phyloP scores from a whole-genome alignment of 495 filamentous ascomycete genomes.

The Hyaloscypha hepaticicola region DNA sequence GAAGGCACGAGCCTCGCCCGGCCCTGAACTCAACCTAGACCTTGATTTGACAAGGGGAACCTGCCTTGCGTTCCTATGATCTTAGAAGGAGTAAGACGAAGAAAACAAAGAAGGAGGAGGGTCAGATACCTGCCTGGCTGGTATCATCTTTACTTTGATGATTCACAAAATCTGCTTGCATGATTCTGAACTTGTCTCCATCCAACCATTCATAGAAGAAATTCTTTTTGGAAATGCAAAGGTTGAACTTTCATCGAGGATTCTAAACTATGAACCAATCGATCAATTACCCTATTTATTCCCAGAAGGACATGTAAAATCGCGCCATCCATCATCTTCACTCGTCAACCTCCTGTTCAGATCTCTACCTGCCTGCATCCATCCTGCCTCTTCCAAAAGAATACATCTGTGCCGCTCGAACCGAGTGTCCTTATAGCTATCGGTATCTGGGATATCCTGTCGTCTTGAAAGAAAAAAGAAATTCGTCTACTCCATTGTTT shows the following conservation, averaged over 20 bases:
- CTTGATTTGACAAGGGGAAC: neutral
- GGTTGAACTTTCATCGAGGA: conserved; percentile 6
- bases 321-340: conserved; percentile 7
- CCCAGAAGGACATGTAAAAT: conserved; percentile 7
- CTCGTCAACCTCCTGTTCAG: neutral
- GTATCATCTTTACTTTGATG: neutral
- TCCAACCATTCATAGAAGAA: neutral
- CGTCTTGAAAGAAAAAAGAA: conserved; percentile 20
- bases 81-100: too few relatives aligned
- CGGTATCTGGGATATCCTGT: neutral
- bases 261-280: conserved; percentile 19
- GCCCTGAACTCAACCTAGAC: neutral
- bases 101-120: too few relatives aligned
- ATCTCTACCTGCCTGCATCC: neutral
- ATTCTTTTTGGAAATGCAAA: conserved; percentile 9
- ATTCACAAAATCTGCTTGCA: neutral
- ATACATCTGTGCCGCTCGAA: neutral
- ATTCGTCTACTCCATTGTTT: conserved; percentile 22
- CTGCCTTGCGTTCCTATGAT: neutral
- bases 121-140: too few relatives aligned
- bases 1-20: neutral
- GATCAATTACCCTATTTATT: conserved; percentile 19
- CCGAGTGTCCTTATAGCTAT: neutral
- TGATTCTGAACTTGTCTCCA: neutral
- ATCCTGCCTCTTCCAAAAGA: neutral